Evolutionary conservation across 2,329 filamentous ascomycete genomes (phyloP).

Genomic region (Colletotrichum godetiae): DNA sequence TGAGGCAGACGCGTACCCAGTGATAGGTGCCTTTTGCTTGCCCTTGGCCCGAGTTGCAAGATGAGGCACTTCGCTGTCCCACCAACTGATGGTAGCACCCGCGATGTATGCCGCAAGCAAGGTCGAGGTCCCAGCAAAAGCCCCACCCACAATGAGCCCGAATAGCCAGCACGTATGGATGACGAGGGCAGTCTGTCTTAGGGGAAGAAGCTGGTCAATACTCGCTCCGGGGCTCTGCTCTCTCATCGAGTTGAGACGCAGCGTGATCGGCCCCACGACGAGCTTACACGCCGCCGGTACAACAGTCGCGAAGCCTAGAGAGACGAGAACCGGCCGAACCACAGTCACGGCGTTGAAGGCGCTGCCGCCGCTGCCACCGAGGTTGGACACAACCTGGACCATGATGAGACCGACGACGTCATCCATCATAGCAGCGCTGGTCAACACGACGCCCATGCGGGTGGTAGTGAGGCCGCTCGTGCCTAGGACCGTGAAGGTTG

Average conservation of each 20-base stretch:
- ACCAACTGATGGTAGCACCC: slow-evolving; percentile 70
- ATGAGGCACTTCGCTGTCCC: slow-evolving; percentile 55
- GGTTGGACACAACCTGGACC: slow-evolving; percentile 78
- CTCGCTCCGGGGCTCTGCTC: slow-evolving; percentile 36
- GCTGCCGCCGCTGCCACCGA: slow-evolving; percentile 53
- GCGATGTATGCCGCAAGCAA: slow-evolving; percentile 73
- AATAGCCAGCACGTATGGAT: slow-evolving; percentile 63
- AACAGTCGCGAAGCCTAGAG: slow-evolving; percentile 61
- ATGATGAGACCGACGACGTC: slow-evolving; percentile 83
- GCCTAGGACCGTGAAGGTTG: slow-evolving; percentile 68
- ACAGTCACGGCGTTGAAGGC: slow-evolving; percentile 48
- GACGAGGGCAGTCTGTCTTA: slow-evolving; percentile 51
- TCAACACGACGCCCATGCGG: slow-evolving; percentile 71
- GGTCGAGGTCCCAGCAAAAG: slow-evolving; percentile 71
- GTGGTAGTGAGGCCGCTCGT: slow-evolving; percentile 55
- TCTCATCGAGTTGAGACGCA: slow-evolving; percentile 46
- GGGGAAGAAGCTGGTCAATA: slow-evolving; percentile 41
- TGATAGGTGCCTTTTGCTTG: background rate
- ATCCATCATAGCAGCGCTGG: slow-evolving; percentile 83
- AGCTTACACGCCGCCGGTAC: slow-evolving; percentile 60
- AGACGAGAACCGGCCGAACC: slow-evolving; percentile 58
- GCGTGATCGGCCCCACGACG: slow-evolving; percentile 54
- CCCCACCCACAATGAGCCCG: slow-evolving; percentile 59
- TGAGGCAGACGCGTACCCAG: background rate
- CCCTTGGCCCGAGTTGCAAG: background rate